Base-by-base conservation (phyloP, 164 flowering plant genomes). In the Protea cynaroides region DNA sequence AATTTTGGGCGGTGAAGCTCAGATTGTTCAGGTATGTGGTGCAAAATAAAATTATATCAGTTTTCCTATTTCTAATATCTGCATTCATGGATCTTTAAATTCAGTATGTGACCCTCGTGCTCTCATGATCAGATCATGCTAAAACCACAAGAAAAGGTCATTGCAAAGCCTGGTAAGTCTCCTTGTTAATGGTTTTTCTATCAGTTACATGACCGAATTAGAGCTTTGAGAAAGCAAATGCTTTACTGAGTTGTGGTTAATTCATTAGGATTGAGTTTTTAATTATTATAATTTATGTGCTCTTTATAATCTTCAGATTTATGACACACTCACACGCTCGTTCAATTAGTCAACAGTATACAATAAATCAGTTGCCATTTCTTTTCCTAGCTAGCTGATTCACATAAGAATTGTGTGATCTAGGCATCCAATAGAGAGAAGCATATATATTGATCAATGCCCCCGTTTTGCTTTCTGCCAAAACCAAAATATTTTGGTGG, bases 1-100 rank as follows among this genome's bases (percentile, higher is more conserved):
- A 66, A 90, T 90, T 70, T 70, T 88, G 70, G 97, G 97, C 34
- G 95, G 97, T 69, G 95, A 86, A 81, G 95, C 75, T 78, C 97
- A 90, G 75, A 78, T 90, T 60, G 89, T 86, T 78, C 97, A 90
- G 95, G 97, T 90, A 71, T 21, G 19, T 68, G 44, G 22, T 43
- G 25, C 14, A 49, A 1, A 49, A 15, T 14, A 49, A 15, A 29
- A 2, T 49, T 49, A 18, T 49, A 4, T 18, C 17, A 49, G 3
- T 49, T 49, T 49, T 5, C 15, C 14, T 46, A 37, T 46, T 46
- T 49, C 52, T 49, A 15, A 15, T 49, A 4, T 14, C 52, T 40
- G 9, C 1, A 40, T 40, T 40, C 18, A 49, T 49, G 18, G 52
- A 12, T 13, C 52, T 49, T 4, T 13, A 13, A 5, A 12, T 49